phyloP scores from a whole-genome alignment of 2,329 filamentous ascomycete species.

The Trichoderma brevicompactum region DNA sequence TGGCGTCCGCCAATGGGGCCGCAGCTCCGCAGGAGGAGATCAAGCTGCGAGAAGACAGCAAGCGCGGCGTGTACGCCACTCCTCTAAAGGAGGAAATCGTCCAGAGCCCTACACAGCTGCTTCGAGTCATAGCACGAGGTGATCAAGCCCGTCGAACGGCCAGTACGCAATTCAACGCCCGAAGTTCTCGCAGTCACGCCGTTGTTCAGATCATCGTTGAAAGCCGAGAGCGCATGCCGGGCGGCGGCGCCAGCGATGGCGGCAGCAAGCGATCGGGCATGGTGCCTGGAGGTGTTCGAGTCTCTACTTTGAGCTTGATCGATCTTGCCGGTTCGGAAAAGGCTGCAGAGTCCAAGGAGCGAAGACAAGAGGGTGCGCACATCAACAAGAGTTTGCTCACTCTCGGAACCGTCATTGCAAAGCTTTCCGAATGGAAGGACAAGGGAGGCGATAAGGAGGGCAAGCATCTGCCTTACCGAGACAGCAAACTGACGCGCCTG shows the following conservation, averaged over 20 bases:
- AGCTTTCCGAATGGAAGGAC: constrained; percentile 87
- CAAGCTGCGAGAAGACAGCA: constrained; percentile 94
- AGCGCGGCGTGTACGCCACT: constrained; percentile 93
- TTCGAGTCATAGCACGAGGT: constrained; percentile 92
- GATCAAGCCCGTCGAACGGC: constrained; percentile 88
- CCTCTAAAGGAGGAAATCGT: constrained; percentile 98
- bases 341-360: constrained; percentile 92
- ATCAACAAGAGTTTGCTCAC: constrained; percentile 99
- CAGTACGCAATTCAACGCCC: constrained; percentile 95
- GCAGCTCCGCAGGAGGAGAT: constrained; percentile 82
- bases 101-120: constrained; percentile 91
- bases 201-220: constrained; percentile 99
- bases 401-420: constrained; percentile 90
- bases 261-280: constrained; percentile 69
- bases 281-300: constrained; percentile 84
- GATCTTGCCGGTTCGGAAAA: constrained; percentile 96
- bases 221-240: constrained; percentile 81
- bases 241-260: constrained; percentile 42
- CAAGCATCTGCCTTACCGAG: constrained; percentile 93
- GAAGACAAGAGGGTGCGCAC: constrained; percentile 90
- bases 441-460: constrained; percentile 79
- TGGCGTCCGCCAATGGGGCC: constrained; percentile 62
- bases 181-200: constrained; percentile 96
- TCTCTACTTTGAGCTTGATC: constrained; percentile 93
- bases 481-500: constrained; percentile 94